phyloP scores from a whole-genome alignment of 768 basidiomycete genomes.

The Lanmaoa rubissima region DNA sequence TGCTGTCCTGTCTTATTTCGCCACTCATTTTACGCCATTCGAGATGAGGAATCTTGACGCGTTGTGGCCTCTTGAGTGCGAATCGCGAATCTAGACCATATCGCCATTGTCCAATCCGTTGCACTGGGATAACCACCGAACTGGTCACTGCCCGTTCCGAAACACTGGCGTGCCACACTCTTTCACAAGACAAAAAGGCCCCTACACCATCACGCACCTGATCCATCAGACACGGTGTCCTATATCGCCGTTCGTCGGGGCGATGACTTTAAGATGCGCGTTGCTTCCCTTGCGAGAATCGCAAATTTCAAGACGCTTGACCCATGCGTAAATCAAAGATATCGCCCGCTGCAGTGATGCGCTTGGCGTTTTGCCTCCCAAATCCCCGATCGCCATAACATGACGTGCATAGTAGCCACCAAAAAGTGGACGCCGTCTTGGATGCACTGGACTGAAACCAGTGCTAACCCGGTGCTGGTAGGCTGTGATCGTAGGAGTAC shows the following conservation, averaged over 20 bases:
- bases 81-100: not conserved
- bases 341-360: not conserved
- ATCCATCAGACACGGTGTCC: not conserved
- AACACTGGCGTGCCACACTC: not conserved
- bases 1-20: not conserved
- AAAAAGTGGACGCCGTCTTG: not conserved
- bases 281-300: not conserved
- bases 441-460: not conserved
- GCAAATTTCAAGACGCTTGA: not conserved
- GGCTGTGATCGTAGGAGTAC: not conserved
- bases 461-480: not conserved
- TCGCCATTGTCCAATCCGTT: not conserved
- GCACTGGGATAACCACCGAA: not conserved
- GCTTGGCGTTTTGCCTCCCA: not conserved
- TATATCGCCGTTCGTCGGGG: not conserved
- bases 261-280: not conserved
- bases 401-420: not conserved
- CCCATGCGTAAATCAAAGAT: not conserved
- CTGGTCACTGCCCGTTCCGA: not conserved
- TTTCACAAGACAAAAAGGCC: not conserved
- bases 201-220: not conserved
- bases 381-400: not conserved
- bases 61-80: not conserved
- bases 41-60: not conserved
- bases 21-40: not conserved